Evolutionary conservation across 2,329 filamentous ascomycete genomes (phyloP).

Genomic region (Exophiala spinifera): DNA sequence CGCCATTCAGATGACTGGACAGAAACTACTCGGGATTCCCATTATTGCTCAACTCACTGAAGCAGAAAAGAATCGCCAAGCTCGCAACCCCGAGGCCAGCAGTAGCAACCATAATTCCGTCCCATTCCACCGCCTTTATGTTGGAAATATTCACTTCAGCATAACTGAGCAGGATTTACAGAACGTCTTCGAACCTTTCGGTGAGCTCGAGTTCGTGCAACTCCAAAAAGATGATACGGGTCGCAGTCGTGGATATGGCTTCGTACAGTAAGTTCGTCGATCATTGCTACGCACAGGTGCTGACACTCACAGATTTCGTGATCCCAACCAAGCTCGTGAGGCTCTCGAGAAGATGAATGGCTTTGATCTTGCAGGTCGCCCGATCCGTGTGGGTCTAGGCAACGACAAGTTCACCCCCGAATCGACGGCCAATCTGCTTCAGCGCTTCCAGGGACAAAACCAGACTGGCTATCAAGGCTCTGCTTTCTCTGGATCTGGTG

Average conservation of each 20-base stretch:
- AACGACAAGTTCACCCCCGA: conserved; percentile 99
- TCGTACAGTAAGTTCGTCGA: conserved; percentile 78
- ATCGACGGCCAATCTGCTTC: conserved; percentile 86
- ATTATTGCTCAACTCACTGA: conserved; percentile 98
- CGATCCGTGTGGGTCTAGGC: conserved; percentile 96
- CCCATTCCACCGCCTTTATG: conserved; percentile 96
- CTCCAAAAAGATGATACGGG: conserved; percentile 93
- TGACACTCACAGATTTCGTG: conserved; percentile 65
- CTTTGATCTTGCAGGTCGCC: conserved; percentile 94
- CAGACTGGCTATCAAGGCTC: conserved; percentile 72
- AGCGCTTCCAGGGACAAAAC: conserved; percentile 81
- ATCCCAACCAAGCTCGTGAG: conserved; percentile 86
- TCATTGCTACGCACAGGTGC: conserved; percentile 31
- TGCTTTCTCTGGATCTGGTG: conserved; percentile 84
- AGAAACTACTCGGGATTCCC: conserved; percentile 96
- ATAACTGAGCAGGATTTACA: conserved; percentile 94
- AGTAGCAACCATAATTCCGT: conserved; percentile 73
- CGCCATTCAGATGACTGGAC: conserved; percentile 96
- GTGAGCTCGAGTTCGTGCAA: conserved; percentile 95
- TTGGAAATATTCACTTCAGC: conserved; percentile 99
- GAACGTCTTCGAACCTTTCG: conserved; percentile 96
- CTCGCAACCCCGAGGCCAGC: conserved; percentile 71
- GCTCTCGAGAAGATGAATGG: conserved; percentile 99
- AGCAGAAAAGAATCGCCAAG: conserved; percentile 98
- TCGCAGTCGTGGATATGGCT: conserved; percentile 91